These are phyloP conservation scores for Linnemannia elongata DNA, from an alignment of 192 early-diverging fungal genomes.

Conservation along the genomic window DNA sequence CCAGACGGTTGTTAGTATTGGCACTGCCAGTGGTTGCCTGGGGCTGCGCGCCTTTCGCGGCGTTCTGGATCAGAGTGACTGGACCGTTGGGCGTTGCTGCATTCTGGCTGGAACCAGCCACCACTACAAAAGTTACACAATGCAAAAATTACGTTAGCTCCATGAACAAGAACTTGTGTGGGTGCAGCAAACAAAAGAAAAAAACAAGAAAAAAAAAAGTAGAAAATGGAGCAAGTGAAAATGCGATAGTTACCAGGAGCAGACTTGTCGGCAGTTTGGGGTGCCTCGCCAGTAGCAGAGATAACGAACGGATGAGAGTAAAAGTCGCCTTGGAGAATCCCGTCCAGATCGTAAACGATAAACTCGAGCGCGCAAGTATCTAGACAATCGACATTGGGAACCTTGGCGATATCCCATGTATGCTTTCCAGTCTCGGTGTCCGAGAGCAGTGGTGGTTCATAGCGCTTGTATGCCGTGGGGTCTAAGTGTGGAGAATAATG, in stretches of 20 bases:
- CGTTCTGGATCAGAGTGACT: slow-evolving; percentile 21
- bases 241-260: neutral
- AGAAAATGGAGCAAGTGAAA: neutral
- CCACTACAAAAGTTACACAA: too few relatives aligned
- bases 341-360: neutral
- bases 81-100: slow-evolving; percentile 26
- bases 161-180: too few relatives aligned
- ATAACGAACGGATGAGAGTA: slow-evolving; percentile 40
- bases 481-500: neutral
- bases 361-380: slow-evolving; percentile 27
- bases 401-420: slow-evolving; percentile 12
- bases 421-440: slow-evolving; percentile 1
- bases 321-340: neutral
- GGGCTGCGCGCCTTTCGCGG: slow-evolving; percentile 28
- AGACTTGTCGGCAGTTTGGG: slow-evolving; percentile 5
- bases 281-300: neutral
- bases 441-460: neutral
- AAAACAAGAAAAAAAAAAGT: neutral
- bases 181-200: neutral
- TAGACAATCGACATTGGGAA: slow-evolving; percentile 18
- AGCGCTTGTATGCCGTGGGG: slow-evolving; percentile 14
- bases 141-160: neutral
- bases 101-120: slow-evolving; percentile 3
- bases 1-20: neutral
- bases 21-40: neutral